Evolutionary conservation across 805 yeast genomes (phyloP).

Genomic region (Yarrowia sp.): DNA sequence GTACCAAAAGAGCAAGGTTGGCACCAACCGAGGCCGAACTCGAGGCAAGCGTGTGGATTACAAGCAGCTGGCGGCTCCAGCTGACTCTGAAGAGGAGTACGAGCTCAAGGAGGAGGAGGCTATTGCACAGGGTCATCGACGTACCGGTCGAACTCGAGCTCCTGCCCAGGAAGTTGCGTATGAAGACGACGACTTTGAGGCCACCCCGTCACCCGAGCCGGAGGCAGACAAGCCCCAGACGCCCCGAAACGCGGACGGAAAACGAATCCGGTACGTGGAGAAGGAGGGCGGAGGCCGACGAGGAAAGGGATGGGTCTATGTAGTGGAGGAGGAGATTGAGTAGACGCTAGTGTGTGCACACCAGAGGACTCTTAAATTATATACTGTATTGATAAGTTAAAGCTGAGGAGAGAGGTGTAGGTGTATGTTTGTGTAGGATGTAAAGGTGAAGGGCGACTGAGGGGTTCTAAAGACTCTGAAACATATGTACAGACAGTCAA

Average conservation of each 20-base stretch:
- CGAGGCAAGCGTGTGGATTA: conserved; percentile 16
- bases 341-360: background rate
- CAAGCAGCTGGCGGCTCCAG: background rate
- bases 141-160: conserved; percentile 1
- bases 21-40: conserved; percentile 11
- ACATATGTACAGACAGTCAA: no score
- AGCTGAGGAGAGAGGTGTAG: background rate
- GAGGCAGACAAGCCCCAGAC: background rate
- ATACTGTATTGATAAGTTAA: conserved; percentile 19
- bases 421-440: background rate
- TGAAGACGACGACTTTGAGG: background rate
- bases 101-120: conserved; percentile 11
- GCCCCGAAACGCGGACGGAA: conserved; percentile 7
- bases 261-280: conserved; percentile 16
- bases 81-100: conserved; percentile 2
- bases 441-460: no score
- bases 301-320: conserved; percentile 20
- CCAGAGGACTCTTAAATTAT: conserved; percentile 19
- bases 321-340: conserved; percentile 22
- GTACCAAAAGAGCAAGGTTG: conserved; percentile 8
- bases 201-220: background rate
- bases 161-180: background rate
- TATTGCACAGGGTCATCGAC: background rate
- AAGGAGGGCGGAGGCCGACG: background rate
- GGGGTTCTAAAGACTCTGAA: no score